Evolutionary conservation across 306 rosid genomes (phyloP), one percentile per base, ranked within the genome.

Genomic region (Dalbergia oliveri): DNA sequence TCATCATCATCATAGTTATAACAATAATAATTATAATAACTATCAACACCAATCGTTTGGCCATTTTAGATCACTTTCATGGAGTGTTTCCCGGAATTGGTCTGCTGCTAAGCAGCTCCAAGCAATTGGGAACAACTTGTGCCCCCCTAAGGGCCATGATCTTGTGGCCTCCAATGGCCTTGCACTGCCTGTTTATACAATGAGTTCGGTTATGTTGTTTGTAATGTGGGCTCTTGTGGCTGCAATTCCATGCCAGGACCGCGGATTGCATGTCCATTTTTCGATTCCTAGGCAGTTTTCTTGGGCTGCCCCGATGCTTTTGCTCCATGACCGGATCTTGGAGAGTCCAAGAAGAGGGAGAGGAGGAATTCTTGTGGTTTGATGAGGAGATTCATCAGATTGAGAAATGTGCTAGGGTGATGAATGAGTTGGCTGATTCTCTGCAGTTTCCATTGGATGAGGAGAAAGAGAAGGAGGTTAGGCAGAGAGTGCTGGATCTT

Each of bases 211-310:
- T 11, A 64, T 94, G 41, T 74, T 93, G 75, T 91, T 94, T 62
- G 87, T 88, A 63, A 91, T 88, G 97, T 94, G 97, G 99, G 91
- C 90, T 26, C 83, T 94, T 54, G 99, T 94, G 78, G 99, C 99
- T 11, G 97, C 99, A 15, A 93, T 94, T 81, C 99, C 99, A 0
- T 94, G 99, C 88, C 99, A 94, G 87, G 97, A 94, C 73, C 86
- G 99, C 0, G 97, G 99, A 5, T 82, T 94, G 13, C 88, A 89
- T 66, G 88, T 91, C 39, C 94, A 93, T 72, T 89, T 91, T 72
- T 69, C 86, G 0, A 47, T 88, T 26, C 89, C 95, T 0, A 66
- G 95, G 75, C 85, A 87, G 14, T 84, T 88, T 14, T 3, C 79
- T 3, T 94, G 99, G 99, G 93, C 97, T 1, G 88, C 83, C 41